These are phyloP conservation scores for Epichloe scottii DNA, from an alignment of 2,329 filamentous ascomycete genomes.

Conservation along the genomic window DNA sequence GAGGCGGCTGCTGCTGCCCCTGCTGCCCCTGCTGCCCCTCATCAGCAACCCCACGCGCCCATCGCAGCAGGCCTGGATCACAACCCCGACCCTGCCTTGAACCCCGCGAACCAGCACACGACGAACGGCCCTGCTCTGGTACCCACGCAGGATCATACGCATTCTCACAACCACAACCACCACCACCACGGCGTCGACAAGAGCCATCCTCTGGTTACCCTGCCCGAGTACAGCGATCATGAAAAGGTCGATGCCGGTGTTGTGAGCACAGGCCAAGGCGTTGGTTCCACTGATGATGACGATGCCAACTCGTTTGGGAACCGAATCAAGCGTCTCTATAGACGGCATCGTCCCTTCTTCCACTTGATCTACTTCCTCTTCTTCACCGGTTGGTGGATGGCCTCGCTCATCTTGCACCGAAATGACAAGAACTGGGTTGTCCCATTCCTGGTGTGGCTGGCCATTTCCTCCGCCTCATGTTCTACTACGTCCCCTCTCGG, in stretches of 20 bases:
- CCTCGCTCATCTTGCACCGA: conserved; percentile 58
- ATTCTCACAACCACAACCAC: conserved; percentile 8
- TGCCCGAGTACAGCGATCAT: conserved; percentile 27
- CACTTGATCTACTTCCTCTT: conserved; percentile 33
- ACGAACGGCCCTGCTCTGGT: too few species aligned
- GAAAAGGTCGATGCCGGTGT: conserved; percentile 25
- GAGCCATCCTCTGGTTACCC: conserved; percentile 12
- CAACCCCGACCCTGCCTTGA: conserved; percentile 21
- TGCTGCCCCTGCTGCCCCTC: too few species aligned
- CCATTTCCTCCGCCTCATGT: conserved; percentile 62
- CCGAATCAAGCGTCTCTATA: conserved; percentile 26
- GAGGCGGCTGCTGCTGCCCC: not conserved
- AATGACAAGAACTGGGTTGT: conserved; percentile 68
- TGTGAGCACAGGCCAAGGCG: conserved; percentile 16
- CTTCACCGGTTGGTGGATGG: conserved; percentile 60
- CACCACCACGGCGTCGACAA: conserved; percentile 13
- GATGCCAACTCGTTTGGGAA: conserved; percentile 8
- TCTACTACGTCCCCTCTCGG: conserved; percentile 58
- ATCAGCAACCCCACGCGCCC: conserved; percentile 1
- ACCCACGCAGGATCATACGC: too few species aligned
- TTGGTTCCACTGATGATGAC: conserved; percentile 10
- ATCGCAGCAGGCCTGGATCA: conserved; percentile 10
- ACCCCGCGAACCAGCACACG: conserved; percentile 19
- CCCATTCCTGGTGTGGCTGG: conserved; percentile 71
- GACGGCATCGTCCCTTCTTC: conserved; percentile 30